Base-by-base conservation (phyloP, 129 eudicot genomes). In the Tagetes patula region DNA sequence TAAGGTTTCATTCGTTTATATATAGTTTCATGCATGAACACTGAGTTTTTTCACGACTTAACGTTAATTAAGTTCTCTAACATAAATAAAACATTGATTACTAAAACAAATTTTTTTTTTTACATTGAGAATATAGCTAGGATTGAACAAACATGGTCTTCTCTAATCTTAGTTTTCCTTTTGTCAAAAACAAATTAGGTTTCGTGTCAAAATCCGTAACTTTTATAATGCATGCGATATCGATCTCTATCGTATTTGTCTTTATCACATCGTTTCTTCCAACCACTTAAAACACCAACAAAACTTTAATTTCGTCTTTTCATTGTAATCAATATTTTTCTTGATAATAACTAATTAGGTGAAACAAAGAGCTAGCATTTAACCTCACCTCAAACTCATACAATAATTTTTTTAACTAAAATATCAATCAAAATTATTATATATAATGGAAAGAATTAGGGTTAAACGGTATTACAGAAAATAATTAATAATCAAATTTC, bases 201-300 rank as follows among this genome's bases (percentile, higher is more conserved):
- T 78, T 54, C 77, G 50, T 53, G 76, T 77, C 65, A 39, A 63
- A 78, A 53, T 70, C 53, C 38, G 1, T 70, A 69, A 40, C 67
- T 78, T 60, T 63, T 50, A 71, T 63, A 78, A 52, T 6, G 14
- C 49, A 46, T 70, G 72, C 7, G 12, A 71, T 34, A 71, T 20
- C 27, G 27, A 20, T 63, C 40, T 62, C 71, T 13, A 77, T 69
- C 63, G 20, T 27, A 30, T 32, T 40, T 49, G 12, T 50, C 50
- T 13, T 40, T n/a, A 32, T 62, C 49, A 12, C 60, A 14, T 48
- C 39, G 13, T 70, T 70, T 50, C 43, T 71, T 12, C 63, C 14
- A 20, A 42, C 80, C 76, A 61, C 52, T 27, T 31, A 47, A 70
- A 27, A 48, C 3, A 14, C 3, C 70, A 69, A 69, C 40, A 36